Evolutionary conservation across 805 yeast species (phyloP).

Genomic region (Zygoascus bituminiphila): DNA sequence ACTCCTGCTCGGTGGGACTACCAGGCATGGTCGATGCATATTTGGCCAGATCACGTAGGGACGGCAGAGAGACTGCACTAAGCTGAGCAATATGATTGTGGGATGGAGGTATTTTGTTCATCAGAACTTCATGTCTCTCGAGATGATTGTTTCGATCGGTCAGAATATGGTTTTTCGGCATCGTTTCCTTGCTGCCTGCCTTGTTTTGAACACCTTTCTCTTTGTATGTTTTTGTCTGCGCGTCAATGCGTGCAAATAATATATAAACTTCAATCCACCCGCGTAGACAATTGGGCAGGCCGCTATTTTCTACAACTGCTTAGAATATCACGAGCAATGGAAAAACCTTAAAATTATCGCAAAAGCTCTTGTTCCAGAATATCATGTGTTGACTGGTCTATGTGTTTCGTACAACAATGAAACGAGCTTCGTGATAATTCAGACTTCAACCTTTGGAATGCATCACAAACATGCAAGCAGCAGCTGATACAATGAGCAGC

Average conservation of each 20-base stretch:
- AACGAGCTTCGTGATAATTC: no score
- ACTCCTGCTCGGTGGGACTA: background rate
- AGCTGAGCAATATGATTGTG: background rate
- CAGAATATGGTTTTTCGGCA: background rate
- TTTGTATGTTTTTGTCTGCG: background rate
- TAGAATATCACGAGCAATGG: no score
- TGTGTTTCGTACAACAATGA: no score
- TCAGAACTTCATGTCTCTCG: background rate
- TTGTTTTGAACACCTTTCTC: background rate
- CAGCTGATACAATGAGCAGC: background rate
- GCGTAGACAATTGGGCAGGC: no score
- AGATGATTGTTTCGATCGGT: background rate
- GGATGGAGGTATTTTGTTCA: background rate
- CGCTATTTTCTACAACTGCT: no score
- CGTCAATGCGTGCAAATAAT: background rate
- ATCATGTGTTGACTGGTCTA: no score
- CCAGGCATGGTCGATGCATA: background rate
- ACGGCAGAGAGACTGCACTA: background rate
- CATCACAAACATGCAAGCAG: background rate
- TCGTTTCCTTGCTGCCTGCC: no score
- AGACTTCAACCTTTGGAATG: no score
- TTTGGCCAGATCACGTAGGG: background rate
- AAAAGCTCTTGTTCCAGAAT: no score
- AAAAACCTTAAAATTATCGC: no score
- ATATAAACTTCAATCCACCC: no score